Evolutionary conservation across 192 early-diverging fungal species (phyloP).

Genomic region (Chytriomyces confervae): DNA sequence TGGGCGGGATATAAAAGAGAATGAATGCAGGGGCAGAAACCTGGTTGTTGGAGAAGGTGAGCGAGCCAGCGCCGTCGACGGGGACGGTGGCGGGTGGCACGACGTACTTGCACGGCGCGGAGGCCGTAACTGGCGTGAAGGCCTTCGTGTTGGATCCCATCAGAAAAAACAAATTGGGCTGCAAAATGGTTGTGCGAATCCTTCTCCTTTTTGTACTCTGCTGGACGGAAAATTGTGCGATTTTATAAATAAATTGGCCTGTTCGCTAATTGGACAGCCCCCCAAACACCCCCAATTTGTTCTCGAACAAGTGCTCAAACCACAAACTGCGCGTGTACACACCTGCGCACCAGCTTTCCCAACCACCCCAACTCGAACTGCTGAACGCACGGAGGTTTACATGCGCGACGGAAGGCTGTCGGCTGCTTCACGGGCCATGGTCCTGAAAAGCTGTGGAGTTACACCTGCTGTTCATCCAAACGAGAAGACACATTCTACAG

Average conservation of each 20-base stretch:
- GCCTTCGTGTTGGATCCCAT: background rate
- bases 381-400: background rate
- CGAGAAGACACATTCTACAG: background rate
- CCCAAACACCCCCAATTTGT: too few species aligned
- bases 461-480: background rate
- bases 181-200: background rate
- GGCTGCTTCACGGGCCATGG: constrained; percentile 23
- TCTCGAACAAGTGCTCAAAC: too few species aligned
- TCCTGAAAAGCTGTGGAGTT: constrained; percentile 24
- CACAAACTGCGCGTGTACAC: too few species aligned
- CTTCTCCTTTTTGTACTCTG: background rate
- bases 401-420: constrained; percentile 35
- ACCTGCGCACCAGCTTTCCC: too few species aligned
- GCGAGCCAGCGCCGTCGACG: constrained; percentile 86
- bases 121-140: constrained; percentile 12
- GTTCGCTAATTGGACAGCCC: too few species aligned
- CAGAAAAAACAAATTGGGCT: constrained; percentile 8
- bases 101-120: constrained; percentile 20
- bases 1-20: too few species aligned
- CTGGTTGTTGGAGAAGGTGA: constrained; percentile 74
- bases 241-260: too few species aligned
- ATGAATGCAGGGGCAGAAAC: too few species aligned
- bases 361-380: too few species aligned
- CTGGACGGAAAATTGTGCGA: too few species aligned
- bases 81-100: constrained; percentile 54